Evolutionary conservation across 495 filamentous ascomycete species (phyloP).

Genomic region (Penicillium diatomitis): DNA sequence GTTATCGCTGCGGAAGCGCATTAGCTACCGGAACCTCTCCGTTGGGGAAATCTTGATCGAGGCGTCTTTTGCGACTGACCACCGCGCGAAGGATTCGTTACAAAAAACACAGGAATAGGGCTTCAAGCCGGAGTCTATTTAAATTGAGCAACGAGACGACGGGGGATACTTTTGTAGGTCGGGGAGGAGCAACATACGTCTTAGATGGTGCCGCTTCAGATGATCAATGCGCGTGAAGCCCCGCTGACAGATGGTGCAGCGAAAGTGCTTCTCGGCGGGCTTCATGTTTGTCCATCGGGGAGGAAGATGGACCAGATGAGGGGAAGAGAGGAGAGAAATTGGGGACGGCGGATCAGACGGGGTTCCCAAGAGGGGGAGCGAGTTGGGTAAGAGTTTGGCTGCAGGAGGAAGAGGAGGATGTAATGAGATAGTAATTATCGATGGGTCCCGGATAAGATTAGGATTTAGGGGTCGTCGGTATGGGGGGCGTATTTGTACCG

Average conservation of each 20-base stretch:
- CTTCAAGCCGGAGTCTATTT: conserved; percentile 36
- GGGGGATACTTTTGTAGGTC: background rate
- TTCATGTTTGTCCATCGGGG: conserved; percentile 37
- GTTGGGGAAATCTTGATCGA: background rate
- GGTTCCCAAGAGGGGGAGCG: background rate
- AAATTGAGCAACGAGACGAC: conserved; percentile 9
- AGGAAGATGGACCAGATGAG: conserved; percentile 18
- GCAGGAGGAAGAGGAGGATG: conserved; percentile 1
- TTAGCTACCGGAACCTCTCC: background rate
- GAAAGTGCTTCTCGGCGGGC: conserved; percentile 36
- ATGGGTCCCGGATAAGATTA: background rate
- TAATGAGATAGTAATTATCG: no score
- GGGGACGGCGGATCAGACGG: no score
- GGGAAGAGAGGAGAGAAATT: conserved; percentile 8
- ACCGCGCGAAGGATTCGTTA: conserved; percentile 37
- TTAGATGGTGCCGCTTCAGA: conserved; percentile 38
- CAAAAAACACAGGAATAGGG: conserved; percentile 40
- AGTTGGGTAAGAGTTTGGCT: conserved; percentile 5
- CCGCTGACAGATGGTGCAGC: conserved; percentile 38
- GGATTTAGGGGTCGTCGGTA: conserved; percentile 4
- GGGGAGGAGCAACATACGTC: conserved; percentile 27
- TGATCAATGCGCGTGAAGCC: conserved; percentile 42
- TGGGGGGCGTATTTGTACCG: conserved; percentile 1
- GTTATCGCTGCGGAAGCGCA: conserved; percentile 27
- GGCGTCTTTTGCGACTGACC: conserved; percentile 17